Base-by-base conservation (phyloP, 1,139 yeast genomes). In the Scheffersomyces lignicola region DNA sequence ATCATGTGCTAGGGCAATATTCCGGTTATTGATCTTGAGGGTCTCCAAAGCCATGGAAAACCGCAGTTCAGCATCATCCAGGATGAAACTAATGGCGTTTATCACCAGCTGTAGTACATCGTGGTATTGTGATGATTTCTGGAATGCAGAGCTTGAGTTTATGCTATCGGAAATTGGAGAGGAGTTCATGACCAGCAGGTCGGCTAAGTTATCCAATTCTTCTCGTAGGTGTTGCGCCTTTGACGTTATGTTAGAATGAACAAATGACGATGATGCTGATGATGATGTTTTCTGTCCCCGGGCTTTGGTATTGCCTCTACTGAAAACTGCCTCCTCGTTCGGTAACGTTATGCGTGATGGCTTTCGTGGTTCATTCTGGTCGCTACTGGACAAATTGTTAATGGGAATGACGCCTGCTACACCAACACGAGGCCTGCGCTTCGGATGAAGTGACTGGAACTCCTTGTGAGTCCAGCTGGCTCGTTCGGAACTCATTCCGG, bases 401-500 rank as follows among this genome's bases (percentile, higher is more conserved):
- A 26, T 16, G 11, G 29, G 29, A 16, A 11, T 26, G n/a, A 26
- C 29, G 11, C 29, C 29, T 5, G 5, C 10, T 23, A 12, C 10
- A 7, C 26, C 26, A 7, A 23, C 10, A 11, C 9, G 7, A 11
- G 10, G 10, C 13, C 7, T 10, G 8, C 14, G 14, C 14, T 11
- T 8, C 14, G 14, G 7, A 18, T 15, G 29, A 16, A 26, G 29
- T 7, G 29, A 26, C 11, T 14, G 20, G n/a, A 26, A 26, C 18
- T 26, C 29, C n/a, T 26, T 26, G 5, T 26, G 29, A 6, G 10
- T 12, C 16, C 9, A 15, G 6, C 13, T 5, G 10, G 5, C 13
- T 15, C 20, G 29, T 21, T 26, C 29, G 21, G 29, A 16, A 26
- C 20, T 26, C 29, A 26, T 26, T n/a, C n/a, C n/a, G n/a, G n/a